phyloP scores from a whole-genome alignment of 129 eudicot genomes.

The Solidago caesia region DNA sequence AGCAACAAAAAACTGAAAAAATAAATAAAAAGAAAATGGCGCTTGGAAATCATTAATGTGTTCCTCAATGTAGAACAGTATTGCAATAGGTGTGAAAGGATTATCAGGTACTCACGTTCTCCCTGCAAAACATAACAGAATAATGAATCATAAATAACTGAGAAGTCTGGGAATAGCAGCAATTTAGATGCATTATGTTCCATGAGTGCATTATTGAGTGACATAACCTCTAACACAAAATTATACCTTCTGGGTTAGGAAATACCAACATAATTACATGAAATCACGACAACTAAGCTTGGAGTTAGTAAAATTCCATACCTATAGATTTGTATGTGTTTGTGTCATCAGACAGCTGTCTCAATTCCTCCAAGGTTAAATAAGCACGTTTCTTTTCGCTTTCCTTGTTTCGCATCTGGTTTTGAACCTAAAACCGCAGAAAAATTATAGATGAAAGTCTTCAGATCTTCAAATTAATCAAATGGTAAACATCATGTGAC shows the following conservation, averaged over 20 bases:
- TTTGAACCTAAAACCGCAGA: slow-evolving; percentile 61
- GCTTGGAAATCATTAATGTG: neutral
- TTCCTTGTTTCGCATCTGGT: slow-evolving; percentile 85
- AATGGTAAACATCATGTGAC: neutral
- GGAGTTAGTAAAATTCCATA: slow-evolving; percentile 15
- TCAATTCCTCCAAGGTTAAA: slow-evolving; percentile 84
- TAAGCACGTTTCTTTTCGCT: slow-evolving; percentile 95
- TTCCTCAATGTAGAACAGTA: slow-evolving; percentile 8
- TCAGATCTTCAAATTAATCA: slow-evolving; percentile 10
- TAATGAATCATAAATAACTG: neutral
- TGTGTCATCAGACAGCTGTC: slow-evolving; percentile 78
- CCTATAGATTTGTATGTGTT: slow-evolving; percentile 95
- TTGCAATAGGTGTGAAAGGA: slow-evolving; percentile 15
- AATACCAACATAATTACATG: neutral
- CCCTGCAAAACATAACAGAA: slow-evolving; percentile 53
- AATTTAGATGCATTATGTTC: neutral
- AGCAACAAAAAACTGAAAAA: slow-evolving; percentile 4
- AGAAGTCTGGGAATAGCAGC: neutral
- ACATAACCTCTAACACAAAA: neutral
- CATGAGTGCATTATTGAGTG: neutral
- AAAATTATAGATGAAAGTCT: neutral
- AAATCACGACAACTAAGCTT: neutral
- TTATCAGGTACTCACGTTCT: slow-evolving; percentile 74
- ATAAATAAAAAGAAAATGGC: neutral
- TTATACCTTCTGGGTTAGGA: no score